Base-by-base conservation (phyloP, 2,329 filamentous ascomycete genomes). In the Fusarium pilosicola region DNA sequence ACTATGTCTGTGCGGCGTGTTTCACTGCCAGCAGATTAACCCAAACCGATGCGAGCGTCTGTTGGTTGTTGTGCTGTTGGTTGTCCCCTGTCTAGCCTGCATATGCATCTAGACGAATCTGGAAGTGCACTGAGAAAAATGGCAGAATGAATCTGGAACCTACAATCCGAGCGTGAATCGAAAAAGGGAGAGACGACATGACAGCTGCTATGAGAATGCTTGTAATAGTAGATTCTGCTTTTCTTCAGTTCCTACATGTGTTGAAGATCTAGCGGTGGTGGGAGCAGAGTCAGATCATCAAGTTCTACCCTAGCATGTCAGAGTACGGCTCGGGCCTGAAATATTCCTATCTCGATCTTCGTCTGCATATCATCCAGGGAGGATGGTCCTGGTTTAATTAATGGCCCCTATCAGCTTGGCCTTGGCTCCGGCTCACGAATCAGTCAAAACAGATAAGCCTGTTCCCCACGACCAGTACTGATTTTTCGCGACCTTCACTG, bases 201-300 rank as follows among this genome's bases (percentile, higher is more conserved):
- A 13, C 30, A 32, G 12, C 12, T 7, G 1, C 2, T 32, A 32
- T 32, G 1, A 32, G 13, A 32, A 32, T 14, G 30, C 30, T 32
- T 6, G 30, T 14, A 32, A 15, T 32, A 32, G 2, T 32, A 30
- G 11, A 30, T 30, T 12, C 30, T 6, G 11, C 15, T 3, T 6
- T 52, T 36, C 18, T 12, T 20, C 0, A 20, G 4, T 36, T 17
- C 22, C 4, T 0, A 6, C 17, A 2, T 24, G 9, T 7, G 17
- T 22, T 26, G 5, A 6, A 34, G 11, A 11, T 18, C 18, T 3
- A 2, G 8, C 0, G 30, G 6, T 36, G 3, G 13, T 15, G 9
- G 10, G n/a, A 8, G 5, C 4, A 1, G 10, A 6, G n/a, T 38
- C 24, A 54, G 13, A 54, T 54, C 32, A 36, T 15, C 7, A 13